phyloP scores from a whole-genome alignment of 176 grass and related monocot genomes.

The Carex cristatella region DNA sequence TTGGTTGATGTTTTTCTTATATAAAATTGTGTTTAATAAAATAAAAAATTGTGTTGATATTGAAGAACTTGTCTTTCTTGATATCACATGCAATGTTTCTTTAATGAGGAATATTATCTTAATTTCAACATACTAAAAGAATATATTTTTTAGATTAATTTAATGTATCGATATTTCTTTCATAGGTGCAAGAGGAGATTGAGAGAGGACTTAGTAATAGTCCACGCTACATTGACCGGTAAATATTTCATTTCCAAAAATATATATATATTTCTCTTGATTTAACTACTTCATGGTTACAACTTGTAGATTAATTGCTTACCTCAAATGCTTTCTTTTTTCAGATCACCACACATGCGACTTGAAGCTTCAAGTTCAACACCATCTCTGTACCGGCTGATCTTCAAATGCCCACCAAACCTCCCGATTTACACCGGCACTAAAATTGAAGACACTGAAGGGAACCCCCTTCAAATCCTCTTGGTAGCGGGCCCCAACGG shows the following conservation, averaged over 20 bases:
- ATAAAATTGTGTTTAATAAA: not conserved
- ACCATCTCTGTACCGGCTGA: constrained; percentile 33
- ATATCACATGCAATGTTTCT: no score
- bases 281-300: not conserved
- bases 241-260: constrained; percentile 5
- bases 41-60: not conserved
- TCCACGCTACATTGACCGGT: constrained; percentile 40
- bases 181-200: constrained; percentile 84
- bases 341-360: constrained; percentile 21
- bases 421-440: constrained; percentile 73
- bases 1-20: not conserved
- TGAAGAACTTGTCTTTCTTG: not conserved
- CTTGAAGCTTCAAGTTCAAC: not conserved
- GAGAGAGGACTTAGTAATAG: constrained; percentile 44
- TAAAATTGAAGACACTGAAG: constrained; percentile 48
- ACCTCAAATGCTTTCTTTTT: not conserved
- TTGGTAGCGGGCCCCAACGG: constrained; percentile 29
- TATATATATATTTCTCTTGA: not conserved
- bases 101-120: no score
- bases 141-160: not conserved
- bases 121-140: no score
- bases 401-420: constrained; percentile 31
- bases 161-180: constrained; percentile 1
- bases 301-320: not conserved
- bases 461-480: constrained; percentile 43